Base-by-base conservation (phyloP, 345 rosid species). In the Citrus reticulata region DNA sequence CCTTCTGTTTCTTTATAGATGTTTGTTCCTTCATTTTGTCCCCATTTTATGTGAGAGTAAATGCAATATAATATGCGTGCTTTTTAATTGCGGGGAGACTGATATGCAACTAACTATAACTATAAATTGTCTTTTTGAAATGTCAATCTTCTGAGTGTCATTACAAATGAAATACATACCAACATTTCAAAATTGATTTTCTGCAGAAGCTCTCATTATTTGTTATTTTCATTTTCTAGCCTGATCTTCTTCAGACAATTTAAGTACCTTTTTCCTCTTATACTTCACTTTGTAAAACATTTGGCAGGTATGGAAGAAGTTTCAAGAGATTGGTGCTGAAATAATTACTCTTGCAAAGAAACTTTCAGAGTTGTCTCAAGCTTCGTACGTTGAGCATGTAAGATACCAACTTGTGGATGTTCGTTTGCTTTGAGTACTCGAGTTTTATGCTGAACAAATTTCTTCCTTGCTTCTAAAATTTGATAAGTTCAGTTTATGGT, bases 301-400 rank as follows among this genome's bases (percentile, higher is more conserved):
- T 70, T 81, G 57, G 55, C 88, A 91, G 98, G 85, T 93, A 32
- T 93, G 98, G 95, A 86, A 73, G 76, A 91, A 90, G 64, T 83
- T 96, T 75, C 87, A 90, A 76, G 88, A 67, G 17, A 76, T 93
- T 81, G 98, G 97, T 73, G 82, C 85, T 62, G 93, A 91, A 86
- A 86, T 96, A 84, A 80, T 85, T 66, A 88, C 92, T 77, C 89
- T 94, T 62, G 86, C 97, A 63, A 90, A 85, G 81, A 82, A 89
- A 72, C 94, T 96, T 27, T 78, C 87, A 42, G 94, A 91, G 80
- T 58, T 91, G 65, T 87, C 99, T 80, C 83, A 60, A 80, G 58
- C 82, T 39, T 85, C 86, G 71, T 91, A 68, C 77, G 72, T 76
- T 46, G 89, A 85, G 80, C 92, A 90, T 88, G 98, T 96, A 87